Evolutionary conservation across 495 filamentous ascomycete genomes (phyloP), one percentile per base, ranked within the genome.

Genomic region (Pyrenula massariospora): DNA sequence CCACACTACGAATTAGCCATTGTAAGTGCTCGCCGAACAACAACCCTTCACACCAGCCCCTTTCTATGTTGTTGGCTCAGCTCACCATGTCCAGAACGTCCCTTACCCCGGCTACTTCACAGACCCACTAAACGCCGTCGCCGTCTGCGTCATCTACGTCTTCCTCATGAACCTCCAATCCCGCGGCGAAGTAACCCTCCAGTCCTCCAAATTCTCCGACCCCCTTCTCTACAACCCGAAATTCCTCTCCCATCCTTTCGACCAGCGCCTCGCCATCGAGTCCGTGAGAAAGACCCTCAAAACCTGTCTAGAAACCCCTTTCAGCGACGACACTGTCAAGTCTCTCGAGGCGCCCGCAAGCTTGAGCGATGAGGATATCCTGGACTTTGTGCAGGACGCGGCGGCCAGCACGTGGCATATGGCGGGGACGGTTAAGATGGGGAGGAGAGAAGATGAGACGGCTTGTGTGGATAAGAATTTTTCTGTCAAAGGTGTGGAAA

Each of bases 361-460:
- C 12, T 67, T 75, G 10, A 75, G 71, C 0, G 82, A 85, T 52
- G 81, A 82, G 56, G 77, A 81, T 48, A 68, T 85, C 48, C 63
- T 81, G 20, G 73, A 73, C 21, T 71, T 70, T 60, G 76, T 74
- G 68, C 63, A 63, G 57, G 58, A 71, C 51, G 71, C 62, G 23
- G 23, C 63, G 8, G 55, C 53, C 1, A 62, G 60, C 1, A 67
- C 66, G 0, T 62, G 55, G 24, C 82, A 84, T 58, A 79, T 79
- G 73, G 79, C 77, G 15, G 80, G 82, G 0, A 86, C 83, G 1
- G 73, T 71, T 31, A 81, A 79, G 65, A 87, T 87, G 82, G 84
- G 84, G 0, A 69, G 59, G 49, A 5, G 56, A 0, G 74, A 68
- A 0, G 77, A 77, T 21, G 57, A 57, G 2, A 68, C 74, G 25